Conservation (phyloP, 306 rosid genomes). For the peach (Prunus persica) region Prunus_persica_NCBIv2 NC_034009.1:536501-537000, state of each 20-base stretch:
- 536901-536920: background rate
- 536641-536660: background rate
- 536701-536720: slow-evolving; percentile 1
- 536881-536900: background rate
- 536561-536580: background rate
- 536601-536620: background rate
- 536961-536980: background rate
- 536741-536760: background rate
- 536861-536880: background rate
- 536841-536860: background rate
- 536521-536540: background rate
- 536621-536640: background rate
- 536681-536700: background rate
- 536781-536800: background rate
- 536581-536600: background rate
- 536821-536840: background rate
- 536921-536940: background rate
- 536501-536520: background rate
- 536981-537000: too few relatives aligned
- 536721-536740: background rate
- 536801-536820: background rate
- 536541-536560: background rate
- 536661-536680: background rate
- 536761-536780: background rate
- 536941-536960: background rate